Evolutionary conservation across 2,329 filamentous ascomycete species (phyloP).

Genomic region (Microdochium paspali): DNA sequence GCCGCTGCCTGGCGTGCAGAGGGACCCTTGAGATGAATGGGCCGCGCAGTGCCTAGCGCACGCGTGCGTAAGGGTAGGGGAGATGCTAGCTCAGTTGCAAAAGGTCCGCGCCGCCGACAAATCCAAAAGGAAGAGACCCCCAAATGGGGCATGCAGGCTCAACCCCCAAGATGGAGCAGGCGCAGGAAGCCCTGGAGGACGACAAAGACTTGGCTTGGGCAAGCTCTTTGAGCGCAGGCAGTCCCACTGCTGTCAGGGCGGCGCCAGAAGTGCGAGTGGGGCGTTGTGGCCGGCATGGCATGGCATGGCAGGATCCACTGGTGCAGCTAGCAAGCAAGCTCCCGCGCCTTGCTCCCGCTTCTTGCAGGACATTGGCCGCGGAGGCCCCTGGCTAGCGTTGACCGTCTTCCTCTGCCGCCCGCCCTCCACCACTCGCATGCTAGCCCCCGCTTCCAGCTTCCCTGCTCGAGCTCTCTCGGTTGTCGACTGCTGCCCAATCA

Average conservation of each 20-base stretch:
- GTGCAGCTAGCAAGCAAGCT: neutral
- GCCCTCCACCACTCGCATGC: neutral
- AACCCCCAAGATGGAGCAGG: too few relatives aligned
- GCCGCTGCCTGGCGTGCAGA: neutral
- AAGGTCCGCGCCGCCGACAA: neutral
- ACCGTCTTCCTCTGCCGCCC: neutral
- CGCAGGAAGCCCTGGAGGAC: too few relatives aligned
- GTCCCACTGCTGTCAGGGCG: too few relatives aligned
- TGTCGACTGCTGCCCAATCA: neutral
- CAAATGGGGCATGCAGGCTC: too few relatives aligned
- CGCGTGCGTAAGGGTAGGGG: neutral
- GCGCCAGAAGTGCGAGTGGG: neutral
- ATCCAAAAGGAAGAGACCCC: neutral
- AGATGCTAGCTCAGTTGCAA: neutral
- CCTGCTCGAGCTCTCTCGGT: neutral
- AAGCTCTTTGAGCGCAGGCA: too few relatives aligned
- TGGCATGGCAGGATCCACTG: neutral
- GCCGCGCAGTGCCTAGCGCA: neutral
- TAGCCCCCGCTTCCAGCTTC: neutral
- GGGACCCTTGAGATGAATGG: neutral
- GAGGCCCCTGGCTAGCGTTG: neutral
- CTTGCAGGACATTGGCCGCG: conserved; percentile 1
- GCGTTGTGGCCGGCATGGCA: neutral
- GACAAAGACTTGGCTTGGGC: too few relatives aligned
- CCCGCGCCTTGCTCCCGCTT: conserved; percentile 1